Evolutionary conservation across 1,139 yeast species (phyloP), one percentile per base, ranked within the genome.

Genomic region (Wickerhamomyces sp.): DNA sequence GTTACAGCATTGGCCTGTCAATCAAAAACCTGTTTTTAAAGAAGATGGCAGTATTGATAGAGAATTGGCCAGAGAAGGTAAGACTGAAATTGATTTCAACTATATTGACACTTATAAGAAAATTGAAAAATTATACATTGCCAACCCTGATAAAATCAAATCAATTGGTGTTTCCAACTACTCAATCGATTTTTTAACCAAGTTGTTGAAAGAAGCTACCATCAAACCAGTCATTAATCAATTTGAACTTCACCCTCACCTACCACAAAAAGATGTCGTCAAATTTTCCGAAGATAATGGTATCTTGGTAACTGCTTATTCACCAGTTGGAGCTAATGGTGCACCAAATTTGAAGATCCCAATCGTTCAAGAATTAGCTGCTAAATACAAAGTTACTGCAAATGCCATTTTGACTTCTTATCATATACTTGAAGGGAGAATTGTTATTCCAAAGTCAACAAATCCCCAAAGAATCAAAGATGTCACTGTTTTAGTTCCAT

Each of bases 101-200:
- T 78, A 62, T 53, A 63, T 77, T 37, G 72, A 69, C 6, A 73
- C 76, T 14, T 80, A 77, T 57, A 65, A 72, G 47, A 64, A 62
- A 31, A 50, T 79, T 45, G 79, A 77, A 51, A 68, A 70, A 11
- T 64, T 78, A 11, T 68, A 67, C 53, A 56, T 67, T 51, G 60
- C 59, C 38, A 54, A 59, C 31, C 63, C 68, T 23, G 73, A 71
- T 34, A 65, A 66, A 51, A 67, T 72, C 36, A 76, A 67, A 57
- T 70, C 81, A 35, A 75, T 81, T 57, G 87, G 86, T 49, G 81
- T 81, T 37, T 77, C 82, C 10, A 80, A 80, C 64, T 78, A 71
- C 59, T 72, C 80, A 26, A 58, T 69, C 38, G 67, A 67, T 40
- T 71, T 73, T 56, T 58, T 79, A 47, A 68, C 76, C 49, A 65